Evolutionary conservation across 176 grass and related monocot species (phyloP).

Genomic region (Dendrocalamus sinicus): DNA sequence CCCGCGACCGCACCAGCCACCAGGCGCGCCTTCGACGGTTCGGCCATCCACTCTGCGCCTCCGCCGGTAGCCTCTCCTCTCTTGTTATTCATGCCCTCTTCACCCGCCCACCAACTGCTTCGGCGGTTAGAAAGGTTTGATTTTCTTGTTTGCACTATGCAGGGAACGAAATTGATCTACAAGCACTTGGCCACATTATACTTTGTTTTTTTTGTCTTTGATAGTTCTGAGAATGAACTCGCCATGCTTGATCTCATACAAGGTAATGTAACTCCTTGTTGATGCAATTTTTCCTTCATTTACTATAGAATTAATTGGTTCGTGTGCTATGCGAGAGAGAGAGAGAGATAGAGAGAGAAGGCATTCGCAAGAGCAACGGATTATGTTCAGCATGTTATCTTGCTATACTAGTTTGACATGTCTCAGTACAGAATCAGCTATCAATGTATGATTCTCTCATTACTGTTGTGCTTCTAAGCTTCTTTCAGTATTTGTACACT

Average conservation of each 20-base stretch:
- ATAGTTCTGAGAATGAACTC: constrained; percentile 83
- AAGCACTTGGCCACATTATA: constrained; percentile 93
- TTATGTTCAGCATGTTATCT: too few species aligned
- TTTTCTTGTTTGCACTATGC: constrained; percentile 36
- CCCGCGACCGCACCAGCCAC: too few species aligned
- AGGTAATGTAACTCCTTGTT: constrained; percentile 57
- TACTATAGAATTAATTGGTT: background rate
- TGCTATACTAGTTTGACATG: too few species aligned
- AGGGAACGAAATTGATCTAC: constrained; percentile 86
- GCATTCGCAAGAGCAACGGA: too few species aligned
- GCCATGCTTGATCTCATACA: constrained; percentile 96
- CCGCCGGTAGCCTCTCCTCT: background rate
- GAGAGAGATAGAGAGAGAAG: too few species aligned
- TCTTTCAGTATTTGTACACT: background rate
- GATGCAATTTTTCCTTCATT: constrained; percentile 1
- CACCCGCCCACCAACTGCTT: constrained; percentile 8
- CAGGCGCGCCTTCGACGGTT: too few species aligned
- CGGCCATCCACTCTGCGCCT: too few species aligned
- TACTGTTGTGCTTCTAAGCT: too few species aligned
- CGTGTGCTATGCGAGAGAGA: background rate
- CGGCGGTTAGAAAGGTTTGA: background rate
- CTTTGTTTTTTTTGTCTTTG: constrained; percentile 92
- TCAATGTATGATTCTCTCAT: too few species aligned
- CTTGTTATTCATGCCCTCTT: background rate
- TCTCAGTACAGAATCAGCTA: too few species aligned